These are phyloP conservation scores for Pichia scutulata DNA, from an alignment of 805 yeast genomes.

Conservation along the genomic window DNA sequence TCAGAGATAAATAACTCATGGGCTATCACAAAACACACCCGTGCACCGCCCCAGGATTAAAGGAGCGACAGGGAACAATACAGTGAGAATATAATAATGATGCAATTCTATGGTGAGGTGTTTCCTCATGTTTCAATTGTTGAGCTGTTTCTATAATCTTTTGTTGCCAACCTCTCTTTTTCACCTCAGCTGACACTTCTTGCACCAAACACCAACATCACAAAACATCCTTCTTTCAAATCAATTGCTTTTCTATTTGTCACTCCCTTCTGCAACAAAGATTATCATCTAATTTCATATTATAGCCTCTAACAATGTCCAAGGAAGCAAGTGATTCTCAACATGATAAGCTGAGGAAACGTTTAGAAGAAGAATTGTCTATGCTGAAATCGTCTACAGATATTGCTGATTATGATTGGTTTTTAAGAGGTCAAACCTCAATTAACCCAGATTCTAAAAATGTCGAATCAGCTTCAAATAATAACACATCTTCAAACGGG, in stretches of 20 bases:
- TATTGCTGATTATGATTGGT: slow-evolving; percentile 26
- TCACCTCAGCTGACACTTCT: neutral
- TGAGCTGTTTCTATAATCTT: neutral
- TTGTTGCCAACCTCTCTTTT: neutral
- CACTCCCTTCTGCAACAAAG: too few species aligned
- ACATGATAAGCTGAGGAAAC: slow-evolving; percentile 23
- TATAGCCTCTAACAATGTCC: neutral
- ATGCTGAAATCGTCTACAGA: slow-evolving; percentile 16
- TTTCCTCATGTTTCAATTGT: neutral
- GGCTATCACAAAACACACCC: neutral
- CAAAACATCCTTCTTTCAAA: neutral
- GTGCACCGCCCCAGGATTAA: neutral
- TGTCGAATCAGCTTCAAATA: slow-evolving; percentile 1
- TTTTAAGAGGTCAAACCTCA: slow-evolving; percentile 14
- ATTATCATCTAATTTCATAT: too few species aligned
- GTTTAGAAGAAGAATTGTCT: slow-evolving; percentile 24
- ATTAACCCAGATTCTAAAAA: slow-evolving; percentile 8
- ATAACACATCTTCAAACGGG: neutral
- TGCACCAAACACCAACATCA: neutral
- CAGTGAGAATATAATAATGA: neutral
- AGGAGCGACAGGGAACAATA: neutral
- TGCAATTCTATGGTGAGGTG: neutral
- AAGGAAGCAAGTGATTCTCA: slow-evolving; percentile 13
- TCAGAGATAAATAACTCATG: neutral
- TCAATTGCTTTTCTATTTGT: neutral